Evolutionary conservation across 2,329 filamentous ascomycete species (phyloP).

Genomic region (Alternaria atra): DNA sequence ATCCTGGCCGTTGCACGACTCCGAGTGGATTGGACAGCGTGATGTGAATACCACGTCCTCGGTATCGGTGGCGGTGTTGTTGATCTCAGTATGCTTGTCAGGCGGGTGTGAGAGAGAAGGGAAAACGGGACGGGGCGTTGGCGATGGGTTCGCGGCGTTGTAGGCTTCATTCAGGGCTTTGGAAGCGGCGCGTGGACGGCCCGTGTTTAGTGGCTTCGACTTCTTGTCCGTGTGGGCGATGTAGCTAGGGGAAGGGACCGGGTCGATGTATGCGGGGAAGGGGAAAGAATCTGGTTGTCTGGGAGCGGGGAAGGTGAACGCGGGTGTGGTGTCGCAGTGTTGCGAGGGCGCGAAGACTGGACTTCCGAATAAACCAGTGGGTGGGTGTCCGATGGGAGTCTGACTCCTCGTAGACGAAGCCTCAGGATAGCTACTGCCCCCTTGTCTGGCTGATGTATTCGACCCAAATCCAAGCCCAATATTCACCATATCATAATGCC

Average conservation of each 20-base stretch:
- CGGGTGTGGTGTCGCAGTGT: background rate
- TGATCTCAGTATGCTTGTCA: background rate
- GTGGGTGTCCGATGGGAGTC: background rate
- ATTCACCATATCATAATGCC: background rate
- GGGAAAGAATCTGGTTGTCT: background rate
- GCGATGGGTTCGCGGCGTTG: constrained; percentile 18
- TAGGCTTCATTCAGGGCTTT: constrained; percentile 31
- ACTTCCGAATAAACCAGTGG: background rate
- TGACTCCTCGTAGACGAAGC: background rate
- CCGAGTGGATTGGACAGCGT: constrained; percentile 31
- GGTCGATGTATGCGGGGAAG: background rate
- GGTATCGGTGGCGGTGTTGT: background rate
- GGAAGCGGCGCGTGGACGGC: constrained; percentile 25
- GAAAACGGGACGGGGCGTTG: background rate
- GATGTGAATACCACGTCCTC: background rate
- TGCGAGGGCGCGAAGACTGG: background rate
- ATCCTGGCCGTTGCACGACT: constrained; percentile 29
- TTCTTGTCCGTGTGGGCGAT: background rate
- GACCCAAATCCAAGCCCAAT: background rate
- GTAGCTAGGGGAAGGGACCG: background rate
- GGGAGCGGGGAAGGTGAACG: background rate
- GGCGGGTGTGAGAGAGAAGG: background rate
- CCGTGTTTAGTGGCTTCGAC: background rate
- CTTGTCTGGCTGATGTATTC: background rate
- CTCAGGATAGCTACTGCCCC: background rate